These are phyloP conservation scores for Mucor racemosus DNA, from an alignment of 371 early-diverging fungal species.

Conservation along the genomic window DNA sequence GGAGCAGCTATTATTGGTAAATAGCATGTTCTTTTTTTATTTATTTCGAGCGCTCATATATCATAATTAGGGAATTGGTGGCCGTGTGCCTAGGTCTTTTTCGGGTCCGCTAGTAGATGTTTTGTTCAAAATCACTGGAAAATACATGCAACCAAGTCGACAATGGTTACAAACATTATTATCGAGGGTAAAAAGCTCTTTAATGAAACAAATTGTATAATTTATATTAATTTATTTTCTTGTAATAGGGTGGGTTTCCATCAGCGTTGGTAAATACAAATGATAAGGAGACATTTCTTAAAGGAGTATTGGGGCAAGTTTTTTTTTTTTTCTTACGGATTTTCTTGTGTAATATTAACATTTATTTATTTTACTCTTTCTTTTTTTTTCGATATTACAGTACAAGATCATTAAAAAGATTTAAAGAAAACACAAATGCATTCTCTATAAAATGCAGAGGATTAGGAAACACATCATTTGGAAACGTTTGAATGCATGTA, in stretches of 20 bases:
- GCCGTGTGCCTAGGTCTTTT: slow-evolving; percentile 73
- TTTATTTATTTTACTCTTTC: slow-evolving; percentile 1
- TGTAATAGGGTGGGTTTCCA: slow-evolving; percentile 66
- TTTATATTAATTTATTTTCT: neutral
- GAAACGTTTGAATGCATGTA: slow-evolving; percentile 16
- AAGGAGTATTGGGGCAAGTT: slow-evolving; percentile 62
- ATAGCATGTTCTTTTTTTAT: slow-evolving; percentile 5
- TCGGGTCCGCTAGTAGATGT: slow-evolving; percentile 65
- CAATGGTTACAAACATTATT: slow-evolving; percentile 64
- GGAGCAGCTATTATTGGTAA: slow-evolving; percentile 58
- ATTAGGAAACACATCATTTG: slow-evolving; percentile 59
- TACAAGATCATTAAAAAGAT: slow-evolving; percentile 64
- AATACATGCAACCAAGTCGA: slow-evolving; percentile 56
- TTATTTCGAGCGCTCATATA: neutral
- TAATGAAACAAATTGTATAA: neutral
- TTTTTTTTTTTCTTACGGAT: no score
- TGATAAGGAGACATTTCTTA: slow-evolving; percentile 68
- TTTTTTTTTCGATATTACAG: slow-evolving; percentile 23
- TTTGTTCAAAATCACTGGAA: slow-evolving; percentile 63
- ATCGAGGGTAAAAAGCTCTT: slow-evolving; percentile 45
- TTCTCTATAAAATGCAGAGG: slow-evolving; percentile 71
- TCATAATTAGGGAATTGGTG: slow-evolving; percentile 67
- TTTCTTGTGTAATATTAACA: neutral
- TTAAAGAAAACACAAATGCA: slow-evolving; percentile 58
- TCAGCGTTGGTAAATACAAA: slow-evolving; percentile 52